Base-by-base conservation (phyloP, 1,139 yeast genomes). In the Geotrichum citri-aurantii region DNA sequence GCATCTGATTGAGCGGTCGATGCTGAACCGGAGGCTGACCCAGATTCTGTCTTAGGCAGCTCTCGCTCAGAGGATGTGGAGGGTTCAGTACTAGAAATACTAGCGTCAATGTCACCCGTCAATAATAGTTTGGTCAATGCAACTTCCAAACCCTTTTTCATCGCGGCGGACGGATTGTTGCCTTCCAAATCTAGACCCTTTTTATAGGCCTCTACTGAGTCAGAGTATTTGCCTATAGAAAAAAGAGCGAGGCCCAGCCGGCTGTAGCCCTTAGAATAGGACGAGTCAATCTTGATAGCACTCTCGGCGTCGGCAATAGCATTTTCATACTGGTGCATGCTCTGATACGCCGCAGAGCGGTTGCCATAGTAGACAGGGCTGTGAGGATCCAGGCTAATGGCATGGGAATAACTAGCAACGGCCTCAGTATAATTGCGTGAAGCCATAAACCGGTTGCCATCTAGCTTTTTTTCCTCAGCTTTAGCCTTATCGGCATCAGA, bases 311-410 rank as follows among this genome's bases (percentile, higher is more conserved):
- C 99, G 50, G 76, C 77, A 52, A 88, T 82, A 1, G 99, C 99
- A 64, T 81, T 77, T 17, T 82, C 86, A 69, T 88, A 92, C 63
- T 89, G 78, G 62, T 84, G 81, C 50, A 81, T 71, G 8, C 96
- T 88, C 19, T 96, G 88, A 73, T 87, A 84, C 5, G 99, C 99
- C 53, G 99, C 99, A 19, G 99, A 98, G 71, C 99, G 84, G 77
- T 93, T 93, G 46, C 97, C 90, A 63, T 81, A 83, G 74, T 86
- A 93, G 29, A 93, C 88, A n/a, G 91, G 92, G 71, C 90, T 91
- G 17, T 80, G 72, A 55, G 89, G 83, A 63, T 85, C 81, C 59
- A 86, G 74, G 42, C 76, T 83, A 63, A 92, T 83, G n/a, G 99
- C 97, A 62, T 81, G 82, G 10, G 96, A 80, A 73, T 92, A 92